These are phyloP conservation scores for Aspergillus texensis DNA, from an alignment of 2,329 filamentous ascomycete genomes.

Conservation along the genomic window DNA sequence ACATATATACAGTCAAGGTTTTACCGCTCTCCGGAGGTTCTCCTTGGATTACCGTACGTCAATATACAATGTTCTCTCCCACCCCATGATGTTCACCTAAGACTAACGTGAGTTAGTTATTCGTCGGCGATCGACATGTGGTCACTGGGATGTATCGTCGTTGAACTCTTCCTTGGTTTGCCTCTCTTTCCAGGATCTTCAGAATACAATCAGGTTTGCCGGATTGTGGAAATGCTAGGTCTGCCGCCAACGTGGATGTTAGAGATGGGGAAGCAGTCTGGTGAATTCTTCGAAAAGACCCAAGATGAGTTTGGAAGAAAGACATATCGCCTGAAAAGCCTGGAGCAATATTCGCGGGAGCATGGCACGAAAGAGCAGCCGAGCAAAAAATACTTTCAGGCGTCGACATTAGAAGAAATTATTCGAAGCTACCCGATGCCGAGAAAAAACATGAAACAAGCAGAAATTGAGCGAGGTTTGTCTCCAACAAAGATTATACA, in stretches of 20 bases:
- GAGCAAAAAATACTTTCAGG: slow-evolving; percentile 99
- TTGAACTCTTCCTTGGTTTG: slow-evolving; percentile 92
- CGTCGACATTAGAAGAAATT: slow-evolving; percentile 90
- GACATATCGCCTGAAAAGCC: slow-evolving; percentile 89
- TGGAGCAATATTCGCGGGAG: slow-evolving; percentile 97
- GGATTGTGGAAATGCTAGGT: slow-evolving; percentile 97
- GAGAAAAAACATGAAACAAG: slow-evolving; percentile 98
- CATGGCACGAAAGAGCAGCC: slow-evolving; percentile 97
- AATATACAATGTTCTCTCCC: background rate
- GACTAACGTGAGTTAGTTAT: slow-evolving; percentile 57
- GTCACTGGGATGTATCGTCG: slow-evolving; percentile 97
- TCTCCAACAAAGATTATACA: slow-evolving; percentile 7
- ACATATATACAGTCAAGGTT: slow-evolving; percentile 99
- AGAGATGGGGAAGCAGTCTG: slow-evolving; percentile 96
- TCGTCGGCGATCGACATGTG: slow-evolving; percentile 99
- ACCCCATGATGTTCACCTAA: background rate
- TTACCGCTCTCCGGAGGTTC: slow-evolving; percentile 93
- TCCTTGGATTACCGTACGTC: slow-evolving; percentile 78
- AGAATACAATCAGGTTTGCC: slow-evolving; percentile 96
- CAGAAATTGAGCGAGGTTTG: slow-evolving; percentile 91
- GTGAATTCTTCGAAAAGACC: slow-evolving; percentile 93
- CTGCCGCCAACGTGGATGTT: slow-evolving; percentile 98
- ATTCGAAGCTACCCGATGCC: slow-evolving; percentile 99
- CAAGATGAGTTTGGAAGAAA: slow-evolving; percentile 90
- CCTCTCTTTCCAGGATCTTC: slow-evolving; percentile 96